Evolutionary conservation across 345 rosid genomes (phyloP).

Genomic region (Citrus sinensis): DVS_A1.0 CM039162.1:14807001-14807500

Average conservation of each 20-base stretch:
- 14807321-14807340: conserved; percentile 49
- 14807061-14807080: too few species aligned
- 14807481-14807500: conserved; percentile 5
- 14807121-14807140: too few species aligned
- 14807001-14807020: too few species aligned
- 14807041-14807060: too few species aligned
- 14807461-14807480: conserved; percentile 22
- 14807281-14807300: conserved; percentile 5
- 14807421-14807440: background rate
- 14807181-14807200: too few species aligned
- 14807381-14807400: background rate
- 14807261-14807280: conserved; percentile 33
- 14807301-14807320: conserved; percentile 4
- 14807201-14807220: too few species aligned
- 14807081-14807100: too few species aligned
- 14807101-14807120: too few species aligned
- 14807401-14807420: background rate
- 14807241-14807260: conserved; percentile 31
- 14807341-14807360: conserved; percentile 73
- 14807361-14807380: conserved; percentile 48
- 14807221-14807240: conserved; percentile 1
- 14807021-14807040: too few species aligned
- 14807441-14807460: conserved; percentile 49
- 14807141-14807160: too few species aligned
- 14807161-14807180: too few species aligned